These are phyloP conservation scores for Mycena venus DNA, from an alignment of 768 basidiomycete species.

Conservation along the genomic window DNA sequence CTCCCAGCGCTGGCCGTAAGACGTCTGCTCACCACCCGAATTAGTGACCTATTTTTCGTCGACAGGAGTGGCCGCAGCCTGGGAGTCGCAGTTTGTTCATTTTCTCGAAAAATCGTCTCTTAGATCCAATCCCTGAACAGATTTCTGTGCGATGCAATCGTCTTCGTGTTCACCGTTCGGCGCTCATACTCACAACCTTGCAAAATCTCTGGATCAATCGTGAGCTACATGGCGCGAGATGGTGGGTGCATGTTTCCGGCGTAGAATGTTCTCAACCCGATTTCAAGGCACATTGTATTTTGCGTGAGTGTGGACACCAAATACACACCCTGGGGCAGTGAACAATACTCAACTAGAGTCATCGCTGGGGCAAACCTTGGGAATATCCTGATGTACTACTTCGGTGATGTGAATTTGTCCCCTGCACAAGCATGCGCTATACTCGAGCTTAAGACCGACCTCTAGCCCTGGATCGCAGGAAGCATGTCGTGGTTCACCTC, in stretches of 20 bases:
- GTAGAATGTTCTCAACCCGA: neutral
- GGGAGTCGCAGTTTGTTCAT: conserved; percentile 14
- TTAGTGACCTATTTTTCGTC: too few relatives aligned
- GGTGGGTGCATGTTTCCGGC: neutral
- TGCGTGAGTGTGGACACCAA: too few relatives aligned
- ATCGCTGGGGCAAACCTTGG: neutral
- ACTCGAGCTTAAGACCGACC: neutral
- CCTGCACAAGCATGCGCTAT: too few relatives aligned
- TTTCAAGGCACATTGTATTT: conserved; percentile 13
- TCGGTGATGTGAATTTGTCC: neutral
- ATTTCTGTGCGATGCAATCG: neutral
- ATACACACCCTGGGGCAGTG: too few relatives aligned
- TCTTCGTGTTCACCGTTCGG: neutral
- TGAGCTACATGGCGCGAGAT: neutral
- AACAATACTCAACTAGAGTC: neutral
- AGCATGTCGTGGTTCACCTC: neutral
- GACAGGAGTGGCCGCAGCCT: conserved; percentile 8
- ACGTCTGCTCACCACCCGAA: too few relatives aligned
- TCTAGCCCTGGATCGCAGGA: neutral
- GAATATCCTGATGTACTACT: neutral
- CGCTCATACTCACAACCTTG: neutral
- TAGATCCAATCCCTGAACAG: too few relatives aligned
- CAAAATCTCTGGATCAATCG: neutral
- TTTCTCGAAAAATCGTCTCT: too few relatives aligned
- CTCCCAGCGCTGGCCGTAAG: too few relatives aligned